phyloP scores from a whole-genome alignment of 2,329 filamentous ascomycete genomes.

The Trichoderma koningiopsis region DNA sequence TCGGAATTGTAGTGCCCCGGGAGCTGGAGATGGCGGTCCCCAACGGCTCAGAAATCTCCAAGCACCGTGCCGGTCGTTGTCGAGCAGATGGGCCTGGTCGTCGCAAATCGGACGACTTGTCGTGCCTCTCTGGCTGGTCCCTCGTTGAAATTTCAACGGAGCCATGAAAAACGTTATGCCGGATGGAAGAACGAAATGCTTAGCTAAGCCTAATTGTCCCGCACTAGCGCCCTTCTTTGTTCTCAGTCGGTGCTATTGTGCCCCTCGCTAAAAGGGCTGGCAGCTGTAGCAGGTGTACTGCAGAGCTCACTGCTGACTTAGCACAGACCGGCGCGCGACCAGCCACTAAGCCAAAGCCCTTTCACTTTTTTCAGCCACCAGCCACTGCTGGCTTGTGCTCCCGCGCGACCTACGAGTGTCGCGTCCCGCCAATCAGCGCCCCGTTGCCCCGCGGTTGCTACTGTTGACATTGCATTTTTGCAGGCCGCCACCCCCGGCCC shows the following conservation, averaged over 20 bases:
- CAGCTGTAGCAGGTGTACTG: neutral
- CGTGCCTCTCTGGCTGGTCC: neutral
- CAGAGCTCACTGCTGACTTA: neutral
- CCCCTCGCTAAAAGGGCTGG: neutral
- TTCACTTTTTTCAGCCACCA: neutral
- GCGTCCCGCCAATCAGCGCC: slow-evolving; percentile 45
- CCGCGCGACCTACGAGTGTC: slow-evolving; percentile 26
- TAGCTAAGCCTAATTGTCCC: neutral
- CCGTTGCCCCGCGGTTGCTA: slow-evolving; percentile 61
- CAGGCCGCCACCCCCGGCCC: slow-evolving; percentile 30
- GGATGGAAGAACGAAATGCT: slow-evolving; percentile 6
- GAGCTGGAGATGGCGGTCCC: slow-evolving; percentile 9
- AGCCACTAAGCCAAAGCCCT: slow-evolving; percentile 20
- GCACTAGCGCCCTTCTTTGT: neutral
- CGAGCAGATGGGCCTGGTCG: neutral
- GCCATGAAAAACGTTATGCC: slow-evolving; percentile 34
- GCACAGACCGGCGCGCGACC: slow-evolving; percentile 10
- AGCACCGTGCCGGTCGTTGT: slow-evolving; percentile 13
- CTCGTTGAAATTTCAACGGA: slow-evolving; percentile 34
- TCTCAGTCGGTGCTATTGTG: neutral
- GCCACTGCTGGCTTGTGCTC: slow-evolving; percentile 29
- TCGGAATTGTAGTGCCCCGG: neutral
- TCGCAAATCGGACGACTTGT: slow-evolving; percentile 11
- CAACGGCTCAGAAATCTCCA: slow-evolving; percentile 11
- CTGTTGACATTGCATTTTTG: slow-evolving; percentile 48